Base-by-base conservation (phyloP, 1,139 yeast genomes). In the Scheffersomyces titani region DNA sequence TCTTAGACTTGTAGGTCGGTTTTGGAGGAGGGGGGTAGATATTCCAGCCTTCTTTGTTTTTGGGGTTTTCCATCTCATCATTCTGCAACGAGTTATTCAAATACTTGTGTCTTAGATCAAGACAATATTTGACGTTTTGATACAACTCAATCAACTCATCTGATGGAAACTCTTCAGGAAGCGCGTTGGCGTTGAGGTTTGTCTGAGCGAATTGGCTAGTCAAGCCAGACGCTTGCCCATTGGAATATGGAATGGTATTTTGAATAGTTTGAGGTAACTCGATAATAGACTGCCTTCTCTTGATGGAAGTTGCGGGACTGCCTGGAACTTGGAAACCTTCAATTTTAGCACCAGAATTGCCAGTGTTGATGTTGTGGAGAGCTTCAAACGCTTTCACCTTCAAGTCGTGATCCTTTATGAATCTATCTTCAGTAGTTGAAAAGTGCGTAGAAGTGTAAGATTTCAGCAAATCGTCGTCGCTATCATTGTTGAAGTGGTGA, bases 21-120 rank as follows among this genome's bases (percentile, higher is more conserved):
- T 87, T 87, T 13, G 99, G 99, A 1, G 98, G 98, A 11, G 89
- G 87, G 0, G 99, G 99, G 69, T 93, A 93, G 53, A 96, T 87
- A 18, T 70, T 69, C 98, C 99, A 96, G 50, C 72, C 75, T 30
- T 75, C 78, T 36, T 62, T 65, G 70, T 94, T 93, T 70, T 92
- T 92, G 1, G 99, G 99, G 70, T 96, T 94, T 61, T 85, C 88
- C 51, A 74, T 71, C 52, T 89, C 91, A 52, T 86, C 77, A 1
- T 59, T 54, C 74, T 96, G 99, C 54, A 85, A 65, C 0, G 98
- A 92, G 6, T 84, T 65, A 1, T 74, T 68, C 72, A 90, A 89
- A 69, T 93, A 96, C 70, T 88, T 89, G 65, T 85, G 87, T 69
- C 99, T 86, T 58, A 90, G 70, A 20, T 84, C 87, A 60, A 94